Conservation (phyloP, 1,139 yeast genomes). For the Suhomyces choctaworum region DNA sequence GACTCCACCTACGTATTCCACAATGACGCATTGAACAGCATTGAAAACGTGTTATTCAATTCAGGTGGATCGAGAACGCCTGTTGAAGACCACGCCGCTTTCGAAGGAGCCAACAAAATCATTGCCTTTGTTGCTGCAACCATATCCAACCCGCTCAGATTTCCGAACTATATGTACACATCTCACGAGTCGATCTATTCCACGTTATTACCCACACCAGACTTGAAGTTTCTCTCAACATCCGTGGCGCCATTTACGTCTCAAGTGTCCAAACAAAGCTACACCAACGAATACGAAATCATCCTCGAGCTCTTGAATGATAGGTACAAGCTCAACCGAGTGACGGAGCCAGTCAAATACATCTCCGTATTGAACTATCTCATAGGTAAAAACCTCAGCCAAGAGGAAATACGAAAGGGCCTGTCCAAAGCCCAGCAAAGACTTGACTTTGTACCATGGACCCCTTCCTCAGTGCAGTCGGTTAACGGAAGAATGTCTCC, state of each 20-base stretch:
- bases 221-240: conserved; percentile 81
- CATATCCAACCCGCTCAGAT: conserved; percentile 81
- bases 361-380: conserved; percentile 74
- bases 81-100: conserved; percentile 43
- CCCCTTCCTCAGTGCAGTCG: conserved; percentile 76
- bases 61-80: conserved; percentile 13
- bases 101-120: conserved; percentile 78
- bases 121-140: conserved; percentile 85
- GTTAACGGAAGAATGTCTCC: conserved; percentile 79
- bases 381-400: conserved; percentile 66
- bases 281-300: conserved; percentile 83
- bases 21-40: conserved; percentile 75
- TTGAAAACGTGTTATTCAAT: conserved; percentile 52
- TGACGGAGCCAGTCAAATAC: conserved; percentile 48
- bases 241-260: conserved; percentile 84
- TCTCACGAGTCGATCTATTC: conserved; percentile 82
- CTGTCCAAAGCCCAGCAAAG: conserved; percentile 75
- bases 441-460: conserved; percentile 83
- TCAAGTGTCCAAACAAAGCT: conserved; percentile 45
- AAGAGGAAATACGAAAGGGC: conserved; percentile 78
- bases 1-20: conserved; percentile 89
- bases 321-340: conserved; percentile 71
- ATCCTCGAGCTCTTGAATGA: conserved; percentile 80
- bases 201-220: conserved; percentile 84
- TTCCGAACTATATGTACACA: conserved; percentile 90